Evolutionary conservation across 352 stramenopile genomes (phyloP).

Genomic region (Phytophthora ohioensis): DNA sequence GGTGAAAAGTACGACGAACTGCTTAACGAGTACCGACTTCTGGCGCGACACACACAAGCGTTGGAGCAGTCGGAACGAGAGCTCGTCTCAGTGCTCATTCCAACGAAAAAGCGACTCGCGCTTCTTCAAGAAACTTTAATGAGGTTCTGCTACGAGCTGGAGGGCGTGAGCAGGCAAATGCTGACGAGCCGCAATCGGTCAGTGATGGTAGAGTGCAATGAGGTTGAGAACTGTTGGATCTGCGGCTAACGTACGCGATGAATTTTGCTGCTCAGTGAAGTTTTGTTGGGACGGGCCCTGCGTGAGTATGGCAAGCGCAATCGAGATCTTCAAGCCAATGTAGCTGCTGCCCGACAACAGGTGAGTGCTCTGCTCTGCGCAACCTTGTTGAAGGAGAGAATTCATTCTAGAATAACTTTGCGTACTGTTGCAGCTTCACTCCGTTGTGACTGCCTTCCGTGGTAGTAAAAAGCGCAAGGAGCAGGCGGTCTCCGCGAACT

Average conservation of each 20-base stretch:
- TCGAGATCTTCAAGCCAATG: conserved; percentile 49
- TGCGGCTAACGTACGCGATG: neutral
- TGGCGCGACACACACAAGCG: conserved; percentile 30
- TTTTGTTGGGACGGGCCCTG: conserved; percentile 48
- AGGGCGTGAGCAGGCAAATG: conserved; percentile 46
- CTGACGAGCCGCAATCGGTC: conserved; percentile 43
- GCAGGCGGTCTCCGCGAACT: conserved; percentile 40
- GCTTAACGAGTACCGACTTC: conserved; percentile 17
- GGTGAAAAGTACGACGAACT: conserved; percentile 37
- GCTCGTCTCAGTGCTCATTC: conserved; percentile 36
- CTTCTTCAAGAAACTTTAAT: conserved; percentile 45
- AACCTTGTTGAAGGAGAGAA: too few relatives aligned
- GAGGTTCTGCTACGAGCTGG: conserved; percentile 42
- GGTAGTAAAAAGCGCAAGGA: conserved; percentile 54
- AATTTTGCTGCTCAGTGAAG: conserved; percentile 38
- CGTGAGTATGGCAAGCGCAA: conserved; percentile 70
- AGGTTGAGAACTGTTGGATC: neutral
- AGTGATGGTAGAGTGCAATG: neutral
- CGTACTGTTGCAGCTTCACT: conserved; percentile 35
- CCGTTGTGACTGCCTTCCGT: conserved; percentile 44
- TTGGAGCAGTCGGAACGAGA: conserved; percentile 49
- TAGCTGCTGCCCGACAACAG: conserved; percentile 51
- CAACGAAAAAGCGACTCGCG: conserved; percentile 40
- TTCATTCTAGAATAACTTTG: neutral
- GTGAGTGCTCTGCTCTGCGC: conserved; percentile 12